Percentiles rank a stretch among this genome's conserved stretches.
Conservation (phyloP, 768 basidiomycete genomes). For the Cubamyces lactineus region DNA sequence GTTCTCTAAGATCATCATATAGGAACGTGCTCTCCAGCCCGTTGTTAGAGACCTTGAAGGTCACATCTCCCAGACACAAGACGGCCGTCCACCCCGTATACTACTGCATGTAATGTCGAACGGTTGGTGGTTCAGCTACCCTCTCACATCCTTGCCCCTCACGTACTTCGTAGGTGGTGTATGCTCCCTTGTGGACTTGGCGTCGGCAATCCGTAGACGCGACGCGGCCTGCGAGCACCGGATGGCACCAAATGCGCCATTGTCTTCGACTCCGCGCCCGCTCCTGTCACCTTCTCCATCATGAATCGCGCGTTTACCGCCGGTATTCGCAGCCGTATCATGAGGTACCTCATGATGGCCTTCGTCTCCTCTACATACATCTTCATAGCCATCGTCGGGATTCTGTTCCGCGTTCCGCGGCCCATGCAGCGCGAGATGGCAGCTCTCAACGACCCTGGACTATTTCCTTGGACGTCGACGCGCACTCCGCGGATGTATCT, state of each 20-base stretch:
- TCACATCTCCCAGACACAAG: no score
- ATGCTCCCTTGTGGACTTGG: constrained; percentile 1
- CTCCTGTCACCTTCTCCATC: not conserved
- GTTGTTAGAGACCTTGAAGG: not conserved
- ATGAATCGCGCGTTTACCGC: constrained; percentile 25
- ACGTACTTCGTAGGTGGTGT: not conserved
- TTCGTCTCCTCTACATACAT: not conserved
- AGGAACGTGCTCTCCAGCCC: constrained; percentile 5
- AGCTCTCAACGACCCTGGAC: constrained; percentile 22
- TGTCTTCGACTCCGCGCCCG: constrained; percentile 28
- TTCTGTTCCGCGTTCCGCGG: constrained; percentile 1
- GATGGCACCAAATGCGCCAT: constrained; percentile 13
- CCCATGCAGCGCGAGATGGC: constrained; percentile 1
- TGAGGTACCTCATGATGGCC: constrained; percentile 5
- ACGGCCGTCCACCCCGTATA: not conserved
- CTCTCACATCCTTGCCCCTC: not conserved
- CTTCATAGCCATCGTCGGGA: not conserved
- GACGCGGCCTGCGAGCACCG: not conserved
- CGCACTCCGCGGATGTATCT: constrained; percentile 41
- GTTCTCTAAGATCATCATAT: not conserved
- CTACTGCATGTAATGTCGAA: constrained; percentile 12
- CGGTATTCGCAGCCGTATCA: constrained; percentile 4
- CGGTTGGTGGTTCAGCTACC: not conserved
- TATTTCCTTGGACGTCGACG: constrained; percentile 38
- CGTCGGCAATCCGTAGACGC: not conserved